Base-by-base conservation (phyloP, 441 rosid species). In the Populus hybrid region DNA sequence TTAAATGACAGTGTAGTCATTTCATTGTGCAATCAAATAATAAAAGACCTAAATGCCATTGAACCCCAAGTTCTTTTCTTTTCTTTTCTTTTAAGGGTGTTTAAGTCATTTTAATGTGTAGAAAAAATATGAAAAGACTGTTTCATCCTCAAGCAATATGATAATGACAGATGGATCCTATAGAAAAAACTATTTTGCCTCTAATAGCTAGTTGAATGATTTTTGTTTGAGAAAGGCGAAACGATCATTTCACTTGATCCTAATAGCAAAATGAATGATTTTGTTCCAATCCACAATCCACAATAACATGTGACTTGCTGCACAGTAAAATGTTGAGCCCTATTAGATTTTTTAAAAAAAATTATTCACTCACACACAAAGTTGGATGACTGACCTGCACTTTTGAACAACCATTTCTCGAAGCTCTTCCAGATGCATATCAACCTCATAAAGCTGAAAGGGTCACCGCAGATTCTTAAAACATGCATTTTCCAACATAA, bases 361-460 rank as follows among this genome's bases (percentile, higher is more conserved):
- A 45, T 45, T 45, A 45, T 45, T 45, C 56, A 45, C 56, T 45
- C 56, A 4, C 56, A 14, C 20, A 33, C 18, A 59, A 11, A 63
- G 45, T 23, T 64, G 20, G 16, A 64, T 16, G 38, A 76, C 81
- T 72, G 68, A 83, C 86, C 99, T 93, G 97, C 98, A 92, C 63
- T 87, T 94, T 81, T 87, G 90, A 78, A 94, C 89, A 53, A 88
- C 97, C 78, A 85, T 73, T 86, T 91, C 94, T 75, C 99, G 86
- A 63, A 97, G 93, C 74, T 87, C 90, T 82, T 94, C 98, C 88
- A 94, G 81, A 81, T 89, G 89, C 86, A 73, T 77, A 87, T 91
- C 98, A 69, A 91, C 80, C 69, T 89, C 97, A 74, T 80, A 85
- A 63, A 97, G 92, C 99, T 80, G 83, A 72, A 80, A 77, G 67